These are phyloP conservation scores for Epichloe scottii DNA, from an alignment of 2,329 filamentous ascomycete species.

Conservation along the genomic window DNA sequence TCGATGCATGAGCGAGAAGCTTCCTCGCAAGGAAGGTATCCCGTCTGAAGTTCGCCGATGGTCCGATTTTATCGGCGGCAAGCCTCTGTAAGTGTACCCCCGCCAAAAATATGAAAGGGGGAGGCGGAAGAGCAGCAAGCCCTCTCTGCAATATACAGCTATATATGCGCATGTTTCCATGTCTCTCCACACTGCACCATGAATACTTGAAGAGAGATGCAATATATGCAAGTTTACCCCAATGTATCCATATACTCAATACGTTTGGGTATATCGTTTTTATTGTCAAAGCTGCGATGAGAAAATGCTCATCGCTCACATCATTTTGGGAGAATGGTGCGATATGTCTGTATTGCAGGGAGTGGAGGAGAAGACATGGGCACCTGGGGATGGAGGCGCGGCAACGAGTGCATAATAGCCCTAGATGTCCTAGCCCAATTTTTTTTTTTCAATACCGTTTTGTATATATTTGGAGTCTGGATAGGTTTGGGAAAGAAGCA, in stretches of 20 bases:
- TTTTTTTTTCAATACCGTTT: neutral
- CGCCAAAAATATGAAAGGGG: neutral
- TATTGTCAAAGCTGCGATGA: too few relatives aligned
- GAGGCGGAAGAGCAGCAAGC: neutral
- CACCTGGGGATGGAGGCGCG: too few relatives aligned
- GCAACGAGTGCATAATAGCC: neutral
- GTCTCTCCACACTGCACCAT: too few relatives aligned
- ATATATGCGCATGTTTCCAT: neutral
- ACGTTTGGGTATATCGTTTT: too few relatives aligned
- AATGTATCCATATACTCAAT: too few relatives aligned
- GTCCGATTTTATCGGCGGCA: constrained; percentile 89
- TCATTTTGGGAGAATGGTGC: too few relatives aligned
- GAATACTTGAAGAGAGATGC: neutral
- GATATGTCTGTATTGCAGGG: neutral
- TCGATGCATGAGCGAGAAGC: constrained; percentile 93
- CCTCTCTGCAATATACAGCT: neutral
- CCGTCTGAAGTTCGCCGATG: constrained; percentile 84
- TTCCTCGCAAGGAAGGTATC: constrained; percentile 78
- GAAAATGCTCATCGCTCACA: too few relatives aligned
- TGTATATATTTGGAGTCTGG: constrained; percentile 14
- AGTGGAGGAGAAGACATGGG: constrained; percentile 21
- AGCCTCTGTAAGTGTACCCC: constrained; percentile 44
- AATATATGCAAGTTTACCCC: too few relatives aligned
- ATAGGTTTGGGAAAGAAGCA: constrained; percentile 3
- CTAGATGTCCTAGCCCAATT: neutral